Evolutionary conservation across 1,139 yeast species (phyloP).

Genomic region (Candida mesenterica): DNA sequence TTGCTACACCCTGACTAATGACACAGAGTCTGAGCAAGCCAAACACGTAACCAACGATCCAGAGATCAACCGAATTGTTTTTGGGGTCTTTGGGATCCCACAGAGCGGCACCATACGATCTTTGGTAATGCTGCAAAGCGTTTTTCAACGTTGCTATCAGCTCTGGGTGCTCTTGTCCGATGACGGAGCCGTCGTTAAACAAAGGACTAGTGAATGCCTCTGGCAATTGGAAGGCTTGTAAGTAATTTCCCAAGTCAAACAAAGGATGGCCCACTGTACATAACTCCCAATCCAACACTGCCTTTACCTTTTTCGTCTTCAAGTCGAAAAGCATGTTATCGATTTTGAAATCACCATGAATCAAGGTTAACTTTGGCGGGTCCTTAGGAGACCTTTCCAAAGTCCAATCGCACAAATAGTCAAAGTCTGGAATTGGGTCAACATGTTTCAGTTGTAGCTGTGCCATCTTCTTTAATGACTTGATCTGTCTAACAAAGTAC

Average conservation of each 20-base stretch:
- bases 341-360: conserved; percentile 69
- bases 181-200: conserved; percentile 20
- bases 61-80: conserved; percentile 43
- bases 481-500: conserved; percentile 58
- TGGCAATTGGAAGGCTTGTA: conserved; percentile 58
- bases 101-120: conserved; percentile 25
- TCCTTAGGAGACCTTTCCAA: conserved; percentile 46
- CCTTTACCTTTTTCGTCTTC: conserved; percentile 47
- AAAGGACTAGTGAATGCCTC: conserved; percentile 29
- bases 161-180: conserved; percentile 38
- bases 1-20: conserved; percentile 67
- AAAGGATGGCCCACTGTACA: conserved; percentile 69
- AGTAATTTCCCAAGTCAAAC: conserved; percentile 59
- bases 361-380: conserved; percentile 45
- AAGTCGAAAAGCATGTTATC: conserved; percentile 61
- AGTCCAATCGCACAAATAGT: conserved; percentile 44
- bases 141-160: conserved; percentile 24
- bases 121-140: conserved; percentile 28
- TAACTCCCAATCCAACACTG: conserved; percentile 68
- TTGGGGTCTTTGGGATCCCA: conserved; percentile 36
- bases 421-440: conserved; percentile 51
- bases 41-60: conserved; percentile 60
- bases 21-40: conserved; percentile 60
- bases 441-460: conserved; percentile 51
- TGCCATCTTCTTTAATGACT: conserved; percentile 48